Evolutionary conservation across 108 stramenopile species (phyloP).

Genomic region (Bacterosira constricta): DNA sequence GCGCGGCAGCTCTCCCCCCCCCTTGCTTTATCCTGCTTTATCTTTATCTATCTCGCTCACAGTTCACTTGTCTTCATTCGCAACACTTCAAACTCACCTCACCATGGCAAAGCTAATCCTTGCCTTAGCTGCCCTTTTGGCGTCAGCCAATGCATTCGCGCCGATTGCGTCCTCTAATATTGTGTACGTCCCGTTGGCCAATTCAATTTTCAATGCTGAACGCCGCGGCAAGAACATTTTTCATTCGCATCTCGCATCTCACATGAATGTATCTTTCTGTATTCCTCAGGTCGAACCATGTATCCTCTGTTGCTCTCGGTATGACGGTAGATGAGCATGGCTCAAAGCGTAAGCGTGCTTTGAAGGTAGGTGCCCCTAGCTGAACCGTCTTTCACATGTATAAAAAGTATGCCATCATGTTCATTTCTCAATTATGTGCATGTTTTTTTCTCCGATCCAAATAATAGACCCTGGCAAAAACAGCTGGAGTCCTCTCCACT

Average conservation of each 20-base stretch:
- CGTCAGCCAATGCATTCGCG: constrained; percentile 34
- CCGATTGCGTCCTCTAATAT: constrained; percentile 21
- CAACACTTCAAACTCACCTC: too few species aligned
- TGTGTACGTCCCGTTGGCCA: constrained; percentile 1
- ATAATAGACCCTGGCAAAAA: constrained; percentile 59
- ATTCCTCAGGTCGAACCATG: constrained; percentile 13
- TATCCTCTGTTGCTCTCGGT: constrained; percentile 48
- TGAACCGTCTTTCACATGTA: too few species aligned
- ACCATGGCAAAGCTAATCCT: constrained; percentile 41
- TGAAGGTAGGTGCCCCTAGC: constrained; percentile 54
- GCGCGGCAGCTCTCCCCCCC: too few species aligned
- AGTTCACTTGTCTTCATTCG: too few species aligned
- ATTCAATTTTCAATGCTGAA: neutral
- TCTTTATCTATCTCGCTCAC: too few species aligned
- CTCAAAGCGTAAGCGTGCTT: constrained; percentile 69
- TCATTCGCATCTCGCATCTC: neutral
- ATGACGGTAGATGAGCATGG: constrained; percentile 57
- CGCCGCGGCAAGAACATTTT: neutral
- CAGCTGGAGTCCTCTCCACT: constrained; percentile 69
- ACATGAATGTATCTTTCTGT: neutral
- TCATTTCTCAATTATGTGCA: neutral
- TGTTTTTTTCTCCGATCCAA: neutral
- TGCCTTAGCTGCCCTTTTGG: constrained; percentile 32
- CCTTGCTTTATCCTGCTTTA: too few species aligned
- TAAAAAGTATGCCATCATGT: too few species aligned